Conservation (phyloP, 192 early-diverging fungal genomes). For the Coemansia sp. region DNA sequence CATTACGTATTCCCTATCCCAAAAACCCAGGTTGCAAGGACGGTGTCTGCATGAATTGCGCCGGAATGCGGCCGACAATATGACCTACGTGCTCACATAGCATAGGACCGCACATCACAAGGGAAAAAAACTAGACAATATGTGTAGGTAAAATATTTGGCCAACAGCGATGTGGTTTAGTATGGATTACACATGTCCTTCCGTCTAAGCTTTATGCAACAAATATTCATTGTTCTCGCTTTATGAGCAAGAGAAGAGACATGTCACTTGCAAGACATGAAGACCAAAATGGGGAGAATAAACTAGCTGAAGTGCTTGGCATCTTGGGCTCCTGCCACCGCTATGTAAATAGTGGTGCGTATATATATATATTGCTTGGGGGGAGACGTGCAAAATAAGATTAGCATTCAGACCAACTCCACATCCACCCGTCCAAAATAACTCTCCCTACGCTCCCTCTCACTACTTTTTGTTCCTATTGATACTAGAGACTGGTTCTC, state of each 20-base stretch:
- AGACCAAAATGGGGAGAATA: background rate
- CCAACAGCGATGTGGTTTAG: conserved; percentile 6
- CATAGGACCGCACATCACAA: conserved; percentile 10
- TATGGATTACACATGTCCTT: conserved; percentile 1
- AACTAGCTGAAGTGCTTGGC: background rate
- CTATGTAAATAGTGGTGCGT: background rate
- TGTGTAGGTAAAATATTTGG: background rate
- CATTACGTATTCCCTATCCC: background rate
- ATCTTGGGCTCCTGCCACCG: background rate
- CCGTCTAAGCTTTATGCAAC: conserved; percentile 4
- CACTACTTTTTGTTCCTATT: background rate
- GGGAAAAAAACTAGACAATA: background rate
- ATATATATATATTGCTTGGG: background rate
- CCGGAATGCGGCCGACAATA: background rate
- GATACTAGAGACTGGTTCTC: conserved; percentile 7
- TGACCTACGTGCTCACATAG: conserved; percentile 4
- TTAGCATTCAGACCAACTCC: background rate
- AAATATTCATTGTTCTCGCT: background rate
- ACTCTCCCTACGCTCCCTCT: background rate
- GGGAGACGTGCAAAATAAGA: background rate
- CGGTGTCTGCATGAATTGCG: background rate
- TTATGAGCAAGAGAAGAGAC: background rate
- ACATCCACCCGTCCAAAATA: background rate
- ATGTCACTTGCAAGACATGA: background rate
- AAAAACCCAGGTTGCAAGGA: background rate